phyloP scores from a whole-genome alignment of 257 asterid genomes.

The Oldenlandia corymbosa region DNA sequence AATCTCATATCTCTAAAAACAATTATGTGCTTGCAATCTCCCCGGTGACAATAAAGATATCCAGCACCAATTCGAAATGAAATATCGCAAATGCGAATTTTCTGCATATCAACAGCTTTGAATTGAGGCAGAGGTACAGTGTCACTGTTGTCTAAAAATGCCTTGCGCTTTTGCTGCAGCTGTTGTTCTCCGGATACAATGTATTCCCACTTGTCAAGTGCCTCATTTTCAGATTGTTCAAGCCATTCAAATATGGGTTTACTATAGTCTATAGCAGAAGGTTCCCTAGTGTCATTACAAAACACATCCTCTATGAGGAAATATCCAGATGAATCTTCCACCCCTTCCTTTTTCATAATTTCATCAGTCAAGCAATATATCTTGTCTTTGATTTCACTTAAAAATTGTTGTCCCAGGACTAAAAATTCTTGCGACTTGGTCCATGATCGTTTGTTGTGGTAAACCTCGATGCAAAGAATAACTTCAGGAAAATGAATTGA shows the following conservation, averaged over 20 bases:
- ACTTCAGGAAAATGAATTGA: slow-evolving; percentile 69
- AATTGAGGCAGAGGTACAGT: slow-evolving; percentile 52
- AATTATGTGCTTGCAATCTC: slow-evolving; percentile 77
- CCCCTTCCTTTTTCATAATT: slow-evolving; percentile 62
- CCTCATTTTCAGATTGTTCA: slow-evolving; percentile 54
- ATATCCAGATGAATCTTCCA: slow-evolving; percentile 74
- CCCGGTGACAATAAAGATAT: slow-evolving; percentile 90
- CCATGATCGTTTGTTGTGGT: slow-evolving; percentile 53
- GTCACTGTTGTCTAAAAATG: slow-evolving; percentile 36
- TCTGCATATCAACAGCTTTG: slow-evolving; percentile 56
- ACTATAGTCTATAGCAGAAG: slow-evolving; percentile 63
- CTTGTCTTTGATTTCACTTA: slow-evolving; percentile 77
- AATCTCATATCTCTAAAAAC: slow-evolving; percentile 78
- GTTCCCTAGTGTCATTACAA: slow-evolving; percentile 65
- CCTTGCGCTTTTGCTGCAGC: slow-evolving; percentile 63
- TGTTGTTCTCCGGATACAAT: slow-evolving; percentile 61
- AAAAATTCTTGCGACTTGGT: slow-evolving; percentile 78
- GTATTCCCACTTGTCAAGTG: slow-evolving; percentile 80
- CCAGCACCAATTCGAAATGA: slow-evolving; percentile 80
- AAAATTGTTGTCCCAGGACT: slow-evolving; percentile 73
- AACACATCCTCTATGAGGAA: slow-evolving; percentile 83
- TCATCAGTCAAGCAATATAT: slow-evolving; percentile 79
- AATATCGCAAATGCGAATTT: slow-evolving; percentile 66
- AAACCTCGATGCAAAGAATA: slow-evolving; percentile 68
- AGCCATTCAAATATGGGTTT: slow-evolving; percentile 79